Percentiles rank a stretch among this genome's conserved stretches.
These are phyloP conservation scores for Pythium plurisporium DNA, from an alignment of 352 stramenopile genomes.

Conservation along the genomic window DNA sequence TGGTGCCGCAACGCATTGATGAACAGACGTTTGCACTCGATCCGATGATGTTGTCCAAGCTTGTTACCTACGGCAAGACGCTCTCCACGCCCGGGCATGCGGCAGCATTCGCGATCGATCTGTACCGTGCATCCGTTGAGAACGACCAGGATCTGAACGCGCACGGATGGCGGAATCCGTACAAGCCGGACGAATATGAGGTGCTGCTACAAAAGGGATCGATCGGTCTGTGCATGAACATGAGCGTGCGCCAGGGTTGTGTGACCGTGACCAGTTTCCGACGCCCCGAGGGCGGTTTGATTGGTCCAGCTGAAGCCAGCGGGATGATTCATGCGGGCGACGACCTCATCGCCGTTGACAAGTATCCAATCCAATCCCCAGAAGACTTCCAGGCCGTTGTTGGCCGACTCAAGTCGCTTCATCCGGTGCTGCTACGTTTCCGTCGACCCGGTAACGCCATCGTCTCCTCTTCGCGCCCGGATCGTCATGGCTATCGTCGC, in stretches of 20 bases:
- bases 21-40: constrained; percentile 55
- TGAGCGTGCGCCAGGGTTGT: constrained; percentile 78
- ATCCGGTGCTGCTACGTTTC: constrained; percentile 78
- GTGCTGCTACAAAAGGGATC: constrained; percentile 84
- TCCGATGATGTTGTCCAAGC: constrained; percentile 34
- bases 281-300: constrained; percentile 60
- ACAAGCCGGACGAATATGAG: constrained; percentile 74
- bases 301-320: constrained; percentile 77
- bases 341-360: constrained; percentile 81
- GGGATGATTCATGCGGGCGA: constrained; percentile 74
- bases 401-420: constrained; percentile 72
- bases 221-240: constrained; percentile 88
- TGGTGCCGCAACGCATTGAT: constrained; percentile 58
- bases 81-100: constrained; percentile 53
- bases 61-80: constrained; percentile 62
- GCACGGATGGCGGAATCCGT: constrained; percentile 65
- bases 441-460: constrained; percentile 36
- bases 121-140: constrained; percentile 46
- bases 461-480: constrained; percentile 14
- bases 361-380: constrained; percentile 64
- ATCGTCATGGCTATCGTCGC: constrained; percentile 52
- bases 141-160: constrained; percentile 30
- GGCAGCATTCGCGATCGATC: constrained; percentile 63
- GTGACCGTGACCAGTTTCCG: constrained; percentile 83
- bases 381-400: constrained; percentile 84